Conservation (phyloP, 2,329 filamentous ascomycete genomes). For the Delphinella strobiligena region DNA sequence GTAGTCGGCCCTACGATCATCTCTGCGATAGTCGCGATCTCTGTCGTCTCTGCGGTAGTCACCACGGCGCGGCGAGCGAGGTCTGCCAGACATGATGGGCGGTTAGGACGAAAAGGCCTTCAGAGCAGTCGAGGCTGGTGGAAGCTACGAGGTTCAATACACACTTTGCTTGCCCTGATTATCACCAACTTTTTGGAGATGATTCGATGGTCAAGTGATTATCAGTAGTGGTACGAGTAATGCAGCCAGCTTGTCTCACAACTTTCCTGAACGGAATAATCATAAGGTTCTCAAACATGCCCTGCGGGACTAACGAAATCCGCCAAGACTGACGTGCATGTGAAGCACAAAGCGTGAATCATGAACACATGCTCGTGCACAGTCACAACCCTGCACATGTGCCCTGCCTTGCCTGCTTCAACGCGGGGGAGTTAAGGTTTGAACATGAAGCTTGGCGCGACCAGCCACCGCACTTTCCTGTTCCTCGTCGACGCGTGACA, state of each 20-base stretch:
- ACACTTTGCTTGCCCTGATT: background rate
- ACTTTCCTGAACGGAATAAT: no score
- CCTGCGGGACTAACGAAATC: no score
- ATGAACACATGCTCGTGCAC: background rate
- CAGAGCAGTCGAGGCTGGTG: background rate
- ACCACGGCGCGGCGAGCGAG: conserved; percentile 8
- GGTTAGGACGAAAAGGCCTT: background rate
- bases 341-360: background rate
- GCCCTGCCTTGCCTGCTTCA: background rate
- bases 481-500: background rate
- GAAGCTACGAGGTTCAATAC: background rate
- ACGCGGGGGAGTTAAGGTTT: background rate
- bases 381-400: no score
- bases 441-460: background rate
- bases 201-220: background rate
- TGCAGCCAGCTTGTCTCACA: no score
- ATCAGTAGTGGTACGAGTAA: background rate
- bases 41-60: conserved; percentile 4
- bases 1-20: conserved; percentile 13
- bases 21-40: conserved; percentile 11
- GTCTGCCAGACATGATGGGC: conserved; percentile 5
- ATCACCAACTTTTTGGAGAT: background rate
- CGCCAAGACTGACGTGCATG: no score
- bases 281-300: no score
- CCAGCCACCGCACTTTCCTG: background rate